Base-by-base conservation (phyloP, 768 basidiomycete species). In the Serendipita indica region DNA sequence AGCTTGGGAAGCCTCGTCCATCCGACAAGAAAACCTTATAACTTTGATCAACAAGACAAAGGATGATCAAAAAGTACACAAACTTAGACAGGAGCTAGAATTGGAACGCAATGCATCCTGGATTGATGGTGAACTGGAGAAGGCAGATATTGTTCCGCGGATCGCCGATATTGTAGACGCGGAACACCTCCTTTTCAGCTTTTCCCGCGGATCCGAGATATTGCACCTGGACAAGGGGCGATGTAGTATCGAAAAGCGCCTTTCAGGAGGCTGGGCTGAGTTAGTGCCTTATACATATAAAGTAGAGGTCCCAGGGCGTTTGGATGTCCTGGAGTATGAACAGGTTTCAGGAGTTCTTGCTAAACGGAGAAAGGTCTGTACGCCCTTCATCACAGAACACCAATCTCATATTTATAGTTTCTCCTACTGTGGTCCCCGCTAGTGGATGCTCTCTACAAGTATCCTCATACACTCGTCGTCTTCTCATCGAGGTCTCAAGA, bases 351-450 rank as follows among this genome's bases (percentile, higher is more conserved):
- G 35, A n/a, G n/a, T n/a, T 10, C n/a, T 54, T 18, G 49, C 22
- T 10, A 54, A 54, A 33, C 49, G 32, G 49, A 28, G 32, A 30
- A 54, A 54, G 49, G 49, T 54, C 7, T 43, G 6, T n/a, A 43
- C 7, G n/a, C 27, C 7, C n/a, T 6, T n/a, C 27, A 43, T 18
- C 5, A 6, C 27, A n/a, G 41, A 43, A 25, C 7, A 6, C n/a
- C 27, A 7, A 43, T 25, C 41, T 7, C 41, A n/a, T n/a, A 6
- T 43, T 43, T 5, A n/a, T n/a, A 43, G 41, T 43, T 43, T n/a
- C 41, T 43, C 7, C 7, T 43, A 18, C n/a, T 43, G n/a, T 25
- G 27, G 18, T 43, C 41, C 27, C 7, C 41, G 7, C 7, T n/a
- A 18, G 41, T 43, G 41, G 41, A 43, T n/a, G 41, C 41, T n/a